Conservation (phyloP, 208 protist species). For the Trypanosoma boissoni region DNA sequence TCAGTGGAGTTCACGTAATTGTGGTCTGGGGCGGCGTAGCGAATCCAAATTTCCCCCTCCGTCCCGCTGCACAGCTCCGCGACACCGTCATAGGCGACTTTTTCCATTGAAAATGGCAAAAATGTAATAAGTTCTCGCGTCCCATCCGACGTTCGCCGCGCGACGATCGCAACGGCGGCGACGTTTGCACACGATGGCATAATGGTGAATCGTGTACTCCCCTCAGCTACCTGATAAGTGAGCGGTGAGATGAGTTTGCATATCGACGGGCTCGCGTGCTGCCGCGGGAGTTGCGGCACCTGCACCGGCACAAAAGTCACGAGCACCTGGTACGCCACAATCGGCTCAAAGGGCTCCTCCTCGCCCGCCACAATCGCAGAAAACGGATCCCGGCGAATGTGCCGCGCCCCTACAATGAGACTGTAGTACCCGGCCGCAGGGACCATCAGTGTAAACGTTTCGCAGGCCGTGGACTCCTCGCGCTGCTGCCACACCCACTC, state of each 20-base stretch:
- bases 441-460: slow-evolving; percentile 83
- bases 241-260: slow-evolving; percentile 72
- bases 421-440: slow-evolving; percentile 72
- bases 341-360: slow-evolving; percentile 54
- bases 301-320: slow-evolving; percentile 68
- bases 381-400: slow-evolving; percentile 72
- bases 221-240: slow-evolving; percentile 38
- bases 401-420: slow-evolving; percentile 62
- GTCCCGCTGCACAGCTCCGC: slow-evolving; percentile 38
- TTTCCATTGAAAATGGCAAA: slow-evolving; percentile 40
- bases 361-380: slow-evolving; percentile 35
- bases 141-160: slow-evolving; percentile 2
- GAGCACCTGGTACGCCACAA: slow-evolving; percentile 67
- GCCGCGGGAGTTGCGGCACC: slow-evolving; percentile 58
- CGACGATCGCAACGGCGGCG: slow-evolving; percentile 58
- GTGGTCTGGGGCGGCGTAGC: slow-evolving; percentile 73
- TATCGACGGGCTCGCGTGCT: slow-evolving; percentile 66
- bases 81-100: slow-evolving; percentile 43
- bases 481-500: slow-evolving; percentile 87
- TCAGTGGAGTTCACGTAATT: slow-evolving; percentile 63
- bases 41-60: slow-evolving; percentile 73
- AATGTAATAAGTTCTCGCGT: slow-evolving; percentile 45
- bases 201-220: slow-evolving; percentile 48
- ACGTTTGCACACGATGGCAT: slow-evolving; percentile 88
- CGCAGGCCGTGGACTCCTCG: slow-evolving; percentile 38